Conservation (phyloP, 495 filamentous ascomycete genomes). For the Trichoderma erinaceum region DNA sequence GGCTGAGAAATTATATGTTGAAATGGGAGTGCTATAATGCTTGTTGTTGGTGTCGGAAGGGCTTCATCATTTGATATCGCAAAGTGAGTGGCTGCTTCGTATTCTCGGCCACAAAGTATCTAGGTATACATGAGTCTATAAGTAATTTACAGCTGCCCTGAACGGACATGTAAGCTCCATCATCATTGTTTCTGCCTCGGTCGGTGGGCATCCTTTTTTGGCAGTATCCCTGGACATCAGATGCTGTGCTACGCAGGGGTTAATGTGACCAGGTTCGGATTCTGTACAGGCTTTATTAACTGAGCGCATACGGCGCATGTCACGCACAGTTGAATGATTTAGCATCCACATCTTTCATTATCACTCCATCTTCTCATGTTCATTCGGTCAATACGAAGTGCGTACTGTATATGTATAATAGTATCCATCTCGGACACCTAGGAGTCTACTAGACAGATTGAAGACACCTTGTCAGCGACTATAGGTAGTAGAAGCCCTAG, state of each 20-base stretch:
- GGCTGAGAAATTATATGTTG: conserved; percentile 1
- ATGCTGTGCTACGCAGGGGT: neutral
- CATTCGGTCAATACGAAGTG: no score
- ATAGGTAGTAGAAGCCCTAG: neutral
- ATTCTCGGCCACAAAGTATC: neutral
- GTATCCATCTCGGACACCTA: no score
- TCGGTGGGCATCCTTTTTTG: neutral
- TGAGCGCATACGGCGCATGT: no score
- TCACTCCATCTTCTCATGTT: no score
- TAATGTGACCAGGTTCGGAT: neutral
- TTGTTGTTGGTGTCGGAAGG: neutral
- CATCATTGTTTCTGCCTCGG: neutral
- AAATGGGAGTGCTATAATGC: neutral
- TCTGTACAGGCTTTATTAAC: no score
- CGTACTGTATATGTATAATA: no score
- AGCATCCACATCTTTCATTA: no score
- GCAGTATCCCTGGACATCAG: neutral
- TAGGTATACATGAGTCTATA: no score
- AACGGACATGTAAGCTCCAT: neutral
- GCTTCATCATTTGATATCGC: neutral
- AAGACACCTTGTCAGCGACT: neutral
- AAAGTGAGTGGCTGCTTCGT: neutral
- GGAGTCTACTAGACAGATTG: no score
- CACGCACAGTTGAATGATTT: no score
- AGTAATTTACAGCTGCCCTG: neutral